Base-by-base conservation (phyloP, 2,329 filamentous ascomycete genomes). In the Alternaria panax region DNA sequence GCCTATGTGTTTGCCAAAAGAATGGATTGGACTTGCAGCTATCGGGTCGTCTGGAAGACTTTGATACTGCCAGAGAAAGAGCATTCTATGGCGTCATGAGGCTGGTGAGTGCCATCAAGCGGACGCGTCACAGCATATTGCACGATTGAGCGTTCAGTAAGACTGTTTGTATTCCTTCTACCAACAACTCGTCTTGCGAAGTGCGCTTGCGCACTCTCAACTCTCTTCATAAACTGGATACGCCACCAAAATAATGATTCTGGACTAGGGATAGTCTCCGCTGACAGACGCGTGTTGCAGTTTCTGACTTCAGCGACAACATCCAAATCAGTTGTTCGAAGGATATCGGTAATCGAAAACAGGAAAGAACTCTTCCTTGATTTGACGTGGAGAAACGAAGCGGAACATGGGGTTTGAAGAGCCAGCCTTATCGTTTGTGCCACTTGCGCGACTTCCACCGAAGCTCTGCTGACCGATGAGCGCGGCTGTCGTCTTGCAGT, bases 371-470 rank as follows among this genome's bases (percentile, higher is more conserved):
- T 85, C 82, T 73, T 86, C 84, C 75, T 85, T 86, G 64, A 86
- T 79, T 36, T 82, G 73, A 60, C 84, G 76, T 72, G 83, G 82
- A 63, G 81, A 84, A 51, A 85, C 83, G 67, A 86, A 85, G 51
- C 84, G 73, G n/a, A 77, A 75, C 65, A 85, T 70, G 60, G 85
- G 69, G 57, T 81, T 83, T 34, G 81, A 77, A 51, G 79, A 82
- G 6, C 84, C 84, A 14, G 84, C 84, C 75, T 86, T 85, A 70
- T 86, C 84, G 62, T 86, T 85, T 20, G 84, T 86, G 3, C 84
- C 84, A 38, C 79, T 82, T 22, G 82, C 82, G 53, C 84, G 78
- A 51, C 82, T 82, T 46, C 84, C 84, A 48, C 84, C 84, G 58
- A 82, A 82, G 16, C 80, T 78, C 62, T 82, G 80, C 68, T 82